A percentile compares a stretch with the other conserved stretches of the same genome.
Conservation (phyloP, 2,329 filamentous ascomycete species). For the Neospermospora avenae region DNA sequence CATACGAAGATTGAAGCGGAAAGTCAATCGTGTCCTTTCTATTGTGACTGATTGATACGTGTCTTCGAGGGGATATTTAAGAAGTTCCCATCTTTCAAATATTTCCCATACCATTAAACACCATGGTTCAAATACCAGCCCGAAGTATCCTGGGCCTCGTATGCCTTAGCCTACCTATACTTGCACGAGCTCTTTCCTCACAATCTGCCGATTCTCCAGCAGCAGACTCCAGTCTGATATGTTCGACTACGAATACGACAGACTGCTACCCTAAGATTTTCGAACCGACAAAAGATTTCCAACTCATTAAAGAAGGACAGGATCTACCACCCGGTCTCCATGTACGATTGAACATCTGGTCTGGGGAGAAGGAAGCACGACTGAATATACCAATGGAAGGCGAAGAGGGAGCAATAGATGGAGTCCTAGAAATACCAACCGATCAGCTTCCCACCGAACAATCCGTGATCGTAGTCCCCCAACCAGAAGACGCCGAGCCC, state of each 20-base stretch:
- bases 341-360: slow-evolving; percentile 61
- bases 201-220: slow-evolving; percentile 23
- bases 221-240: slow-evolving; percentile 56
- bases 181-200: slow-evolving; percentile 24
- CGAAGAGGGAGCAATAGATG: slow-evolving; percentile 46
- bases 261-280: slow-evolving; percentile 68
- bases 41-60: slow-evolving; percentile 27
- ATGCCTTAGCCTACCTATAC: slow-evolving; percentile 25
- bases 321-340: slow-evolving; percentile 63
- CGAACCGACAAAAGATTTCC: slow-evolving; percentile 61
- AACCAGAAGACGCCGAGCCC: slow-evolving; percentile 37
- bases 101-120: slow-evolving; percentile 1
- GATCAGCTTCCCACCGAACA: slow-evolving; percentile 50
- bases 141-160: slow-evolving; percentile 24
- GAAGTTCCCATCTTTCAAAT: background rate
- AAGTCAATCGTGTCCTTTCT: slow-evolving; percentile 30
- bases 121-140: slow-evolving; percentile 24
- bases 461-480: slow-evolving; percentile 35
- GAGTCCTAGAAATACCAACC: slow-evolving; percentile 45
- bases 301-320: slow-evolving; percentile 60
- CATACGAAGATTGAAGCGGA: slow-evolving; percentile 31
- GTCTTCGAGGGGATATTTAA: slow-evolving; percentile 7
- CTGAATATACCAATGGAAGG: slow-evolving; percentile 52
- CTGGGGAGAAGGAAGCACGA: slow-evolving; percentile 63
- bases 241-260: slow-evolving; percentile 54